These are phyloP conservation scores for Diaporthe australafricana DNA, from an alignment of 2,329 filamentous ascomycete species.

Conservation along the genomic window DNA sequence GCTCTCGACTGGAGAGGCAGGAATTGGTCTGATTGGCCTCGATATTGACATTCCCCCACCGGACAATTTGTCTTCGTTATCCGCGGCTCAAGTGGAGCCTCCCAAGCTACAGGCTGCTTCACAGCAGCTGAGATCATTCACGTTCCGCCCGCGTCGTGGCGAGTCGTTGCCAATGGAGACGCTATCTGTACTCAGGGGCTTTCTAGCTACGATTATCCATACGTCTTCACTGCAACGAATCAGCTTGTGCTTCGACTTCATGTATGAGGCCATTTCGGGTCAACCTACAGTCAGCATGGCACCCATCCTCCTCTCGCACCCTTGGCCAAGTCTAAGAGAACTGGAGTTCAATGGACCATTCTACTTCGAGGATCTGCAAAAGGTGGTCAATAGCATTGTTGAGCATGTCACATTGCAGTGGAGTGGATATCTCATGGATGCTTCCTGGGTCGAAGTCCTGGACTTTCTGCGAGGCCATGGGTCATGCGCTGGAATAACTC, in stretches of 20 bases:
- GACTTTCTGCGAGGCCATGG: not conserved
- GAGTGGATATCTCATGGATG: not conserved
- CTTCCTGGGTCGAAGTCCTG: not conserved
- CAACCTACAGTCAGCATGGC: not conserved
- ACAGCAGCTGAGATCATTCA: not conserved
- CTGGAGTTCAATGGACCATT: not conserved
- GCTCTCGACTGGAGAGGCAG: not conserved
- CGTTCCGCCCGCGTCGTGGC: not conserved
- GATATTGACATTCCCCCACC: not conserved
- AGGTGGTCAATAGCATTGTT: not conserved
- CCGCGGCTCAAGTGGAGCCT: not conserved
- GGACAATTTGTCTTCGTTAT: not conserved
- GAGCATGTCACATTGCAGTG: not conserved
- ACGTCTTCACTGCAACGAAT: not conserved
- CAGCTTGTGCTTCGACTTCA: not conserved
- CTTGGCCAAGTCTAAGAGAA: not conserved
- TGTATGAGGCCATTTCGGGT: too few relatives aligned
- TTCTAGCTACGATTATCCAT: not conserved
- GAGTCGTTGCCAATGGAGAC: not conserved
- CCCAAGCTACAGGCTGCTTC: not conserved
- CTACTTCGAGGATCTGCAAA: not conserved
- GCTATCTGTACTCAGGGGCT: not conserved
- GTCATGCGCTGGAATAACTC: not conserved
- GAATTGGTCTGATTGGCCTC: not conserved
- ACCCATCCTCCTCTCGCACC: not conserved